A percentile compares a stretch with the other conserved stretches of the same genome.
These are phyloP conservation scores for Podila epigama DNA, from an alignment of 192 early-diverging fungal genomes.

Conservation along the genomic window DNA sequence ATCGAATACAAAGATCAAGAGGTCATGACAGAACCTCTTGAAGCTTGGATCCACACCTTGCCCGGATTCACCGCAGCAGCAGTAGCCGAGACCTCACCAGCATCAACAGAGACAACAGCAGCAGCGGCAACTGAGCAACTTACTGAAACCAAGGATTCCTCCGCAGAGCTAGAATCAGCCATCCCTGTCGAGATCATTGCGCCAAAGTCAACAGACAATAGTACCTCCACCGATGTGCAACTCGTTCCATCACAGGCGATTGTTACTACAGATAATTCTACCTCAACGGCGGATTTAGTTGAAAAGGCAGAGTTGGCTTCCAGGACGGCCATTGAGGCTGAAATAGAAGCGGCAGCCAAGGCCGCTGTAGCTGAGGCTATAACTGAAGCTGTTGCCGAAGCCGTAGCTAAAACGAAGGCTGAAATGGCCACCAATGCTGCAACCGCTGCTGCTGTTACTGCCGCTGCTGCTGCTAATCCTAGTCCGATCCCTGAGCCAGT, in stretches of 20 bases:
- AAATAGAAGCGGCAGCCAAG: neutral
- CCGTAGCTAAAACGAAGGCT: neutral
- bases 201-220: neutral
- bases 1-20: conserved; percentile 43
- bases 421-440: neutral
- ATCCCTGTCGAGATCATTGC: neutral
- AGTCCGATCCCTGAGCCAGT: too few species aligned
- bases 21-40: conserved; percentile 38
- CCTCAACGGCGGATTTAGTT: conserved; percentile 7
- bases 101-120: neutral
- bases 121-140: neutral
- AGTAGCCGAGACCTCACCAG: neutral
- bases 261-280: neutral
- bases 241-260: neutral
- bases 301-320: neutral
- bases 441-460: neutral
- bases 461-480: neutral
- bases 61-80: conserved; percentile 18
- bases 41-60: conserved; percentile 47
- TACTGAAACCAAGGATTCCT: neutral
- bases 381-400: neutral
- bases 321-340: neutral
- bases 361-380: neutral
- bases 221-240: neutral
- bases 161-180: neutral